These are phyloP conservation scores for Cystobasidium sp. DNA, from an alignment of 1,284 basidiomycete genomes.

Conservation along the genomic window DNA sequence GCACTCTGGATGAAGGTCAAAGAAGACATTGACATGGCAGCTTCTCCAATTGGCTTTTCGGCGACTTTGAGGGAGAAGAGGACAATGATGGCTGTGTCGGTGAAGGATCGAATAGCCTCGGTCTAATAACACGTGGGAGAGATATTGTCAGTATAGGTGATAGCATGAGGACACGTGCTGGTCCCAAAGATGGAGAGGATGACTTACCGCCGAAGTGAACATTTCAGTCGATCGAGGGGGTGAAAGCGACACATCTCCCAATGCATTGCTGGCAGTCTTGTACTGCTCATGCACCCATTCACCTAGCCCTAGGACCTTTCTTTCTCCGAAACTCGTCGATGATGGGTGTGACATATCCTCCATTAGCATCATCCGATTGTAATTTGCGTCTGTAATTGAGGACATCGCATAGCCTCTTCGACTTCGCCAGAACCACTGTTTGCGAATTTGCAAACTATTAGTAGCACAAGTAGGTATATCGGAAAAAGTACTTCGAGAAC, in stretches of 20 bases:
- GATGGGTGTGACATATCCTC: conserved; percentile 29
- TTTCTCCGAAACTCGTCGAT: conserved; percentile 24
- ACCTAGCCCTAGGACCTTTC: conserved; percentile 37
- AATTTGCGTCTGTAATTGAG: conserved; percentile 32
- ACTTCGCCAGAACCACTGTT: conserved; percentile 19
- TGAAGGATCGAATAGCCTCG: conserved; percentile 33
- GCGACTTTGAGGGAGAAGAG: conserved; percentile 36
- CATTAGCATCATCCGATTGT: conserved; percentile 39
- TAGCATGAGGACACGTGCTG: neutral
- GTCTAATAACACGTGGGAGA: neutral
- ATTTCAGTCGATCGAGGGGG: conserved; percentile 11
- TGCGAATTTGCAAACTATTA: neutral
- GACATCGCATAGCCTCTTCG: conserved; percentile 12
- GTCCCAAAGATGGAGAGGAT: neutral
- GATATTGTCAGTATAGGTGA: neutral
- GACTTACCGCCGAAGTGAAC: conserved; percentile 29
- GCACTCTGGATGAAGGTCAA: conserved; percentile 37
- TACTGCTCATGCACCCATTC: conserved; percentile 36
- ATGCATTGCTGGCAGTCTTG: conserved; percentile 30
- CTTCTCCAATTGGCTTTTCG: conserved; percentile 26
- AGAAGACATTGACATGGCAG: conserved; percentile 27
- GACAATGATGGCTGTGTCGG: conserved; percentile 33
- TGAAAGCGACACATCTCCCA: conserved; percentile 37
- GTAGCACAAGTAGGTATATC: neutral
- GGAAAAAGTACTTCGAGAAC: no score